A percentile compares a stretch with the other conserved stretches of the same genome.
phyloP scores from a whole-genome alignment of 345 rosid genomes.

The Syzygium aqueum region DNA sequence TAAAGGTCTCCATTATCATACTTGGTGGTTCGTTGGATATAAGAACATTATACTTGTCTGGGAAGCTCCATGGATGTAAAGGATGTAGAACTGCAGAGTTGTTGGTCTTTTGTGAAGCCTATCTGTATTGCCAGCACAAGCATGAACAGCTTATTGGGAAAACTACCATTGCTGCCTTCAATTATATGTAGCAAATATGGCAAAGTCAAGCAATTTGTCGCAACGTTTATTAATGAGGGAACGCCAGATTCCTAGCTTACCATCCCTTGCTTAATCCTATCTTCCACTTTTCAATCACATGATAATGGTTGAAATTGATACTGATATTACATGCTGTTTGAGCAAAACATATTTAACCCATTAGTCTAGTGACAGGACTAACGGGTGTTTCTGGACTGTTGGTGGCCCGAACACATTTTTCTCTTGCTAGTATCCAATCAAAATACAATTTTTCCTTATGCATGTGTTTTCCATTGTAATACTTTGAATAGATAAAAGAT shows the following conservation, averaged over 20 bases:
- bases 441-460: background rate
- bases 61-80: background rate
- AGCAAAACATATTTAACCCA: background rate
- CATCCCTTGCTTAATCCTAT: background rate
- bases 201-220: background rate
- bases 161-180: background rate
- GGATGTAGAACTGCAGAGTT: background rate
- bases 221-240: background rate
- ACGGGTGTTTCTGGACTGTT: background rate
- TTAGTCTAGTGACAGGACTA: background rate
- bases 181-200: background rate
- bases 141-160: background rate
- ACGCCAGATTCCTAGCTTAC: background rate
- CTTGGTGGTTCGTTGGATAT: background rate
- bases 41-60: background rate
- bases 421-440: background rate
- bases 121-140: background rate
- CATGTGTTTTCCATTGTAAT: background rate
- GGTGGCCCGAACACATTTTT: background rate
- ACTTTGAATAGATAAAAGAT: background rate
- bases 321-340: background rate
- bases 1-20: background rate
- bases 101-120: background rate
- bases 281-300: background rate
- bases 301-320: background rate